Conservation (phyloP, 495 filamentous ascomycete genomes). For the Aspergillus carlsbadensis region DNA sequence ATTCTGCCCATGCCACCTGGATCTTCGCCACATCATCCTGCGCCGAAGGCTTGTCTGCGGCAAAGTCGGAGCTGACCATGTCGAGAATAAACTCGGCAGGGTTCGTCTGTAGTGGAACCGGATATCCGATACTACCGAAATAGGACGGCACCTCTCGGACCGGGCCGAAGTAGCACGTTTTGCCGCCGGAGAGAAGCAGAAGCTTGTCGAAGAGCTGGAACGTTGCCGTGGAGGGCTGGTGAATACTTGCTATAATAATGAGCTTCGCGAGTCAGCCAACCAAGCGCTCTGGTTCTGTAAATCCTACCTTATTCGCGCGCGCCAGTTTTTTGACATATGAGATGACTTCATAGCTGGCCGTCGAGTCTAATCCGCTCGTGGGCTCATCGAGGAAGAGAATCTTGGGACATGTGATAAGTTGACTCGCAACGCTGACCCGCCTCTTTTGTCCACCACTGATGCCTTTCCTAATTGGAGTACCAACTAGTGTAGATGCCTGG, state of each 20-base stretch:
- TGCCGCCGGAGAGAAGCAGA: conserved; percentile 67
- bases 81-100: conserved; percentile 78
- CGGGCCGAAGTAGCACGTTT: conserved; percentile 67
- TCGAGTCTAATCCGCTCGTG: conserved; percentile 75
- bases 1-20: conserved; percentile 31
- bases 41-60: conserved; percentile 41
- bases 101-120: conserved; percentile 66
- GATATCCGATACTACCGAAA: conserved; percentile 56
- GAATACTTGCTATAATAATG: conserved; percentile 74
- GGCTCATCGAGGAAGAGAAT: conserved; percentile 83
- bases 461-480: conserved; percentile 76
- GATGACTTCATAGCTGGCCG: conserved; percentile 67
- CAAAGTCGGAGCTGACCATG: conserved; percentile 72
- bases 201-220: conserved; percentile 80
- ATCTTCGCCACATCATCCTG: conserved; percentile 28
- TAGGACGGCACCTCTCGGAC: conserved; percentile 51
- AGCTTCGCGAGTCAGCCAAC: conserved; percentile 37
- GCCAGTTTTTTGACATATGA: conserved; percentile 63
- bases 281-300: background rate
- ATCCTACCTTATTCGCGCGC: conserved; percentile 57
- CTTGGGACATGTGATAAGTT: conserved; percentile 74
- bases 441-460: conserved; percentile 80
- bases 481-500: conserved; percentile 67
- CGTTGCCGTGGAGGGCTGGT: conserved; percentile 75
- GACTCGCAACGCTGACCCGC: conserved; percentile 72